Evolutionary conservation across 2,329 filamentous ascomycete species (phyloP).

Genomic region (Massarina eburnea): DNA sequence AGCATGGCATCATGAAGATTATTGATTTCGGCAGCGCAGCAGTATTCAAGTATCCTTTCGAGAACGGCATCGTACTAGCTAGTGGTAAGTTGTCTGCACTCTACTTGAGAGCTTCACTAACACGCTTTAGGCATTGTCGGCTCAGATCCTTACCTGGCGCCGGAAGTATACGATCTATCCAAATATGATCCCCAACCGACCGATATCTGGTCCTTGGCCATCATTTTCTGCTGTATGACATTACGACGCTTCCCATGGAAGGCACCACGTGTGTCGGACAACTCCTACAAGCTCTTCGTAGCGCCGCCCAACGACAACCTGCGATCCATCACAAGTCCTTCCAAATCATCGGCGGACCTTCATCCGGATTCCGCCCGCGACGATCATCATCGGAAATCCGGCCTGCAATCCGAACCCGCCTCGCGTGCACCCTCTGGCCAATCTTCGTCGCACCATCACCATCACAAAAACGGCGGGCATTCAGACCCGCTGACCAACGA

Average conservation of each 20-base stretch:
- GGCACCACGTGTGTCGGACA: constrained; percentile 85
- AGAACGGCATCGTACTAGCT: constrained; percentile 80
- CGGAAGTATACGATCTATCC: constrained; percentile 91
- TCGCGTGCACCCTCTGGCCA: constrained; percentile 41
- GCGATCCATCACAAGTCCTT: constrained; percentile 32
- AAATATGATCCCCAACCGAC: constrained; percentile 93
- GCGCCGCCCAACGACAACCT: constrained; percentile 67
- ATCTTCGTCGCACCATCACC: constrained; percentile 23
- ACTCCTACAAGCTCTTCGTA: constrained; percentile 91
- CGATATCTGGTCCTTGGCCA: constrained; percentile 97
- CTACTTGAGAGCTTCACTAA: constrained; percentile 15
- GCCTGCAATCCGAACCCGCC: constrained; percentile 43
- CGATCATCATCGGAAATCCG: constrained; percentile 25
- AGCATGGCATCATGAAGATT: constrained; percentile 97
- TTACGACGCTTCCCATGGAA: constrained; percentile 96
- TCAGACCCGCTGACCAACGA: constrained; percentile 20
- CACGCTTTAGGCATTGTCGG: constrained; percentile 66
- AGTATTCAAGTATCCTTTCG: constrained; percentile 96
- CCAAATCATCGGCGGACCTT: constrained; percentile 36
- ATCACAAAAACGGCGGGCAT: constrained; percentile 27
- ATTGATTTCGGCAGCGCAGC: constrained; percentile 98
- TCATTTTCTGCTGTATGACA: constrained; percentile 99
- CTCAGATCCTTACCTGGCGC: constrained; percentile 94
- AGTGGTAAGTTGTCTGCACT: constrained; percentile 62
- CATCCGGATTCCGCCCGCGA: constrained; percentile 44